A percentile compares a stretch with the other conserved stretches of the same genome.
These are phyloP conservation scores for Tricholoma furcatifolium DNA, from an alignment of 768 basidiomycete genomes.

Conservation along the genomic window DNA sequence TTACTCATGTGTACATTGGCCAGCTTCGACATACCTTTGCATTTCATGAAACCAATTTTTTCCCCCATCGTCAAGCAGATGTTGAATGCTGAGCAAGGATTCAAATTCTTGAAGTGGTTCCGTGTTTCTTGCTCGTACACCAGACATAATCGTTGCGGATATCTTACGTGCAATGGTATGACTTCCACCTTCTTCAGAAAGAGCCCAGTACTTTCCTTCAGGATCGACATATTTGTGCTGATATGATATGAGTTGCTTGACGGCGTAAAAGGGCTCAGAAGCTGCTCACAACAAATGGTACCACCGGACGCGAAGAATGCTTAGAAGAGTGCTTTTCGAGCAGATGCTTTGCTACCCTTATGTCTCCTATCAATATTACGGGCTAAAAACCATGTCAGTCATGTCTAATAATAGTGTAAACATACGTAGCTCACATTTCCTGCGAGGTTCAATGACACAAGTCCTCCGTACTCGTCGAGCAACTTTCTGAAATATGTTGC, in stretches of 20 bases:
- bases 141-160: background rate
- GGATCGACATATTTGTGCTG: slow-evolving; percentile 1
- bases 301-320: slow-evolving; percentile 2
- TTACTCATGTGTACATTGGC: background rate
- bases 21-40: background rate
- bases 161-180: background rate
- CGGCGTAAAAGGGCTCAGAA: background rate
- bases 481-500: slow-evolving; percentile 1
- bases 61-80: slow-evolving; percentile 1
- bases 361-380: slow-evolving; percentile 2
- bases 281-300: background rate
- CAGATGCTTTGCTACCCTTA: slow-evolving; percentile 1
- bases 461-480: slow-evolving; percentile 3
- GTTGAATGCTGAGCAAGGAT: background rate
- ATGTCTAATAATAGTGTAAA: no score
- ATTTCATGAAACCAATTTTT: slow-evolving; percentile 5
- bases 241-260: background rate
- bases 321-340: slow-evolving; percentile 5
- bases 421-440: background rate
- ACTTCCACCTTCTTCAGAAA: background rate
- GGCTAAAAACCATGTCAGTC: background rate
- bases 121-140: slow-evolving; percentile 1
- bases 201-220: background rate
- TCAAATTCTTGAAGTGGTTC: slow-evolving; percentile 2
- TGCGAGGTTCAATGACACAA: slow-evolving; percentile 6